Evolutionary conservation across 2,329 filamentous ascomycete species (phyloP).

Genomic region (Microcyclospora tardicrescens): DNA sequence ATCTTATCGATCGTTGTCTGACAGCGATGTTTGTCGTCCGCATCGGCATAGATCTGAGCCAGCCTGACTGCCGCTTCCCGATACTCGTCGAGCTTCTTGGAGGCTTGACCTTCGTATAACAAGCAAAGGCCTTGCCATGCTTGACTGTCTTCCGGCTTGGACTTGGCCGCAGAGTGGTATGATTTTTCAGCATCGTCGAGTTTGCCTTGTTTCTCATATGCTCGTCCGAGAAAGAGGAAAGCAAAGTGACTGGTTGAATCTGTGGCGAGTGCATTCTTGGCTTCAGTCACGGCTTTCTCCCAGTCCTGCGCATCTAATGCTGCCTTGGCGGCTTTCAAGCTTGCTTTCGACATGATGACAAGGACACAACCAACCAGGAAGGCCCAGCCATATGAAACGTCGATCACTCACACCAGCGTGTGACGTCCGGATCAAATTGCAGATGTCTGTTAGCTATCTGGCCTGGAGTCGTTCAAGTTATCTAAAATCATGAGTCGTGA

Average conservation of each 20-base stretch:
- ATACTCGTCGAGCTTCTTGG: conserved; percentile 57
- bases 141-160: conserved; percentile 65
- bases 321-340: conserved; percentile 41
- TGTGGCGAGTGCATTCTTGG: conserved; percentile 53
- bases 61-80: conserved; percentile 59
- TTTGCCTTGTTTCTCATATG: conserved; percentile 62
- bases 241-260: conserved; percentile 75
- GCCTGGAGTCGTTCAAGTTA: too few relatives aligned
- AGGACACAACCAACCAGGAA: too few relatives aligned
- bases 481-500: too few relatives aligned
- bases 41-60: conserved; percentile 58
- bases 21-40: conserved; percentile 46
- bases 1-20: conserved; percentile 66
- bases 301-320: conserved; percentile 74
- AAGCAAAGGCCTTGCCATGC: conserved; percentile 84
- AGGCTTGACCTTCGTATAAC: conserved; percentile 66
- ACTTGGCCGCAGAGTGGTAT: conserved; percentile 58
- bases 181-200: conserved; percentile 60
- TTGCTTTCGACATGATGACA: conserved; percentile 15
- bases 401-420: too few relatives aligned
- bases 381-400: too few relatives aligned
- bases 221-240: conserved; percentile 78
- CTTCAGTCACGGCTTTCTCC: conserved; percentile 58
- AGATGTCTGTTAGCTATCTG: too few relatives aligned
- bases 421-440: too few relatives aligned